phyloP scores from a whole-genome alignment of 768 basidiomycete genomes.

The Lactarius akahatsu region DNA sequence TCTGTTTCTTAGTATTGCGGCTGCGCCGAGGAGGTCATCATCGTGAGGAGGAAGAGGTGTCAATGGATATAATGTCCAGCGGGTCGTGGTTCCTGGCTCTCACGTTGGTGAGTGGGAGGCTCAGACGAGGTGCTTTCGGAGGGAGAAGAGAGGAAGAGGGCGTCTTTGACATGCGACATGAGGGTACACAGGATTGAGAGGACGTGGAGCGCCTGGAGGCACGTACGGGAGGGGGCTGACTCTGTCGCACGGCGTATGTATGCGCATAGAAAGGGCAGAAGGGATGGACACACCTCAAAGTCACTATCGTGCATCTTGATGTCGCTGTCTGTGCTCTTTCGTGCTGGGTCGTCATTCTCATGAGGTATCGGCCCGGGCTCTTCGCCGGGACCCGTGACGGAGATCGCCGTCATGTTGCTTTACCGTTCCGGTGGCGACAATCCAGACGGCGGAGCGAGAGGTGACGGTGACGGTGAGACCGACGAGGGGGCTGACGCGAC shows the following conservation, averaged over 20 bases:
- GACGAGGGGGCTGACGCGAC: not conserved
- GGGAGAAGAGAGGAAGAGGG: no score
- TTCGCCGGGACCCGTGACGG: not conserved
- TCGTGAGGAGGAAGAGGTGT: not conserved
- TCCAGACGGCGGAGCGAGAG: constrained; percentile 7
- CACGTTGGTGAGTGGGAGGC: no score
- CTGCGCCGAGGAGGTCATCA: constrained; percentile 1
- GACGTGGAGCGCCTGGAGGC: not conserved
- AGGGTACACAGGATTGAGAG: not conserved
- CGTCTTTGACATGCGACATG: not conserved
- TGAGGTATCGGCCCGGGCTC: no score
- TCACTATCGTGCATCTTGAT: not conserved
- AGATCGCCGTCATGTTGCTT: no score
- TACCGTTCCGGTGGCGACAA: not conserved
- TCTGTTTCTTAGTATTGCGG: not conserved
- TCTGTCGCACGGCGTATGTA: constrained; percentile 12
- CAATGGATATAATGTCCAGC: constrained; percentile 12
- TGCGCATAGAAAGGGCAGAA: not conserved
- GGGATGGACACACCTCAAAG: constrained; percentile 12
- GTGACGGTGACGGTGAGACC: constrained; percentile 2
- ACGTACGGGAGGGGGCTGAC: not conserved
- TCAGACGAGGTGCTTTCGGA: no score
- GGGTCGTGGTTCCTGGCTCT: no score
- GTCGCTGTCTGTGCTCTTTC: not conserved
- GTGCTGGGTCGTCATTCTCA: not conserved